Conservation (phyloP, 768 basidiomycete genomes). For the Suillus brevipes region DNA sequence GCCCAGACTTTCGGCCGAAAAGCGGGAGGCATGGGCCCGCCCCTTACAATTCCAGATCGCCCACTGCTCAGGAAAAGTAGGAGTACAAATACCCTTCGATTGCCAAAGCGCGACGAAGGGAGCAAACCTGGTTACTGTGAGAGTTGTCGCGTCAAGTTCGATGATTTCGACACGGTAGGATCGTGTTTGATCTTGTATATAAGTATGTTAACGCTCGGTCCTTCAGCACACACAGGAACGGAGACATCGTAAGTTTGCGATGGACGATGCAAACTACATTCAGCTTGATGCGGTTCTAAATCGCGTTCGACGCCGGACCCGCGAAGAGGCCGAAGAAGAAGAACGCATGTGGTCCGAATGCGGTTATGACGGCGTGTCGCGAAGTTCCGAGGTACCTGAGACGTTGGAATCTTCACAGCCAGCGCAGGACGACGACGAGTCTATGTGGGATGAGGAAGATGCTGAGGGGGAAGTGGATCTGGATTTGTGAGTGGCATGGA, state of each 20-base stretch:
- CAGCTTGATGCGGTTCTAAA: constrained; percentile 75
- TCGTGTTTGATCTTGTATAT: constrained; percentile 14
- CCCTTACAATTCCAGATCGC: constrained; percentile 54
- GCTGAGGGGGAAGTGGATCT: constrained; percentile 22
- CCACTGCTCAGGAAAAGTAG: constrained; percentile 68
- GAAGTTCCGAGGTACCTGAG: constrained; percentile 22
- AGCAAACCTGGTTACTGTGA: constrained; percentile 97
- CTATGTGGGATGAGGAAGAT: constrained; percentile 25
- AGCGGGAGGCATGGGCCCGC: constrained; percentile 64
- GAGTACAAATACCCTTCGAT: constrained; percentile 75
- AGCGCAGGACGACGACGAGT: constrained; percentile 18
- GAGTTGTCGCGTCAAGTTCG: constrained; percentile 89
- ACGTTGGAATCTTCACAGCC: constrained; percentile 23
- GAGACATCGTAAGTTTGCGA: constrained; percentile 83
- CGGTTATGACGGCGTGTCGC: constrained; percentile 11
- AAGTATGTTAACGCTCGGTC: constrained; percentile 6
- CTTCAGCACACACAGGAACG: constrained; percentile 69
- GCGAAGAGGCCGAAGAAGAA: constrained; percentile 29
- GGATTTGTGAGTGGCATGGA: constrained; percentile 19
- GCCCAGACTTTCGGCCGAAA: constrained; percentile 14
- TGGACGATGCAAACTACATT: constrained; percentile 72
- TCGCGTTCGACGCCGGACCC: constrained; percentile 54
- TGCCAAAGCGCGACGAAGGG: constrained; percentile 80
- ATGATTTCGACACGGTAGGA: constrained; percentile 78
- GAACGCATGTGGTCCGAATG: constrained; percentile 12